Conservation (phyloP, 768 basidiomycete species). For the Solioccasus polychromus region DNA sequence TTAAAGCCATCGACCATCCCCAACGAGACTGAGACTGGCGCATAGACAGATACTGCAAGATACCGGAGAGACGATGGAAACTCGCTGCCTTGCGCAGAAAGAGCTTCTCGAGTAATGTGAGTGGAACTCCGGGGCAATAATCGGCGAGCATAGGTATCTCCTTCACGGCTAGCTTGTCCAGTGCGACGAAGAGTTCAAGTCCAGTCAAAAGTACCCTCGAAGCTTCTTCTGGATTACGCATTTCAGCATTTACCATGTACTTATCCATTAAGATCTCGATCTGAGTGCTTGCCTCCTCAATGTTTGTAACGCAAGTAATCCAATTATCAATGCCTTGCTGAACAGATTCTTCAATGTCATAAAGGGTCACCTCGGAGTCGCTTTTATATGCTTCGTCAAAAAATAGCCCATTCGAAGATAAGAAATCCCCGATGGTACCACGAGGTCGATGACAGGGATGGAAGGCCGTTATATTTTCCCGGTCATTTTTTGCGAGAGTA, state of each 20-base stretch:
- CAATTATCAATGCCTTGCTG: slow-evolving; percentile 34
- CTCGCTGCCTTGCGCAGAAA: not conserved
- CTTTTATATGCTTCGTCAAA: slow-evolving; percentile 1
- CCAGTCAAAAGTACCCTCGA: not conserved
- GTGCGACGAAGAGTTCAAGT: not conserved
- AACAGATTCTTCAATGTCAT: slow-evolving; percentile 26
- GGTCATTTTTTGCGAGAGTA: not conserved
- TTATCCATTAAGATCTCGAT: not conserved
- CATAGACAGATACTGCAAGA: not conserved
- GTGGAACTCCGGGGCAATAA: not conserved
- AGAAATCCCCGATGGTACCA: slow-evolving; percentile 7
- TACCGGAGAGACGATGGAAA: not conserved
- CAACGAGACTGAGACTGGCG: not conserved
- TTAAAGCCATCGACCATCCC: not conserved
- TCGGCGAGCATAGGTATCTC: not conserved
- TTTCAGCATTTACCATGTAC: slow-evolving; percentile 22
- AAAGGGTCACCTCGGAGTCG: slow-evolving; percentile 17
- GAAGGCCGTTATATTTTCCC: slow-evolving; percentile 1
- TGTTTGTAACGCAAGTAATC: slow-evolving; percentile 16
- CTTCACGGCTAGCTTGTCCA: not conserved
- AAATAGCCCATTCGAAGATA: not conserved
- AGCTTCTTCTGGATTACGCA: not conserved
- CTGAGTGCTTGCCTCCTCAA: not conserved
- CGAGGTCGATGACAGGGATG: not conserved
- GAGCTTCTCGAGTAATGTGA: not conserved